Base-by-base conservation (phyloP, 179 eudicot genomes). In the Spergularia azorica region DNA sequence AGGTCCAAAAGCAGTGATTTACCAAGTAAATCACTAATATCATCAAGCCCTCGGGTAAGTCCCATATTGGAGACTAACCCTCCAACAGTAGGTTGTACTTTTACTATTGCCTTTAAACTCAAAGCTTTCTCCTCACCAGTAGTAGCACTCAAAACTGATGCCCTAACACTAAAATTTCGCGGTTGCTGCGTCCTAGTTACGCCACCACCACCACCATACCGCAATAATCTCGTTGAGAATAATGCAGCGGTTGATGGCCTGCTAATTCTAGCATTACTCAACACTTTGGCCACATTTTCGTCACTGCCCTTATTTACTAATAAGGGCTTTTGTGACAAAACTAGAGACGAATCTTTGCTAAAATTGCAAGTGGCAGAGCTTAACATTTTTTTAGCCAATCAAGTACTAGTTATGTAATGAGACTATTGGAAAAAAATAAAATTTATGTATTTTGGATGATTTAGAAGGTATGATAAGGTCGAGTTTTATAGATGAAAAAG, bases 1-100 rank as follows among this genome's bases (percentile, higher is more conserved):
- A 88, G 83, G 74, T 87, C 91, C 82, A 88, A 76, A 6, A 73
- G 76, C 43, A 88, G 56, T 2, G 86, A 64, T 76, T 86, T 86
- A 10, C 89, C 87, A 52, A 84, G 61, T 73, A 83, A 26, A 74
- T 88, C 89, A 36, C 79, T 8, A 0, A 86, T 46, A 12, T 77
- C 80, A 51, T 88, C 91, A 14, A 84, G 72, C 15, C 82, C 87
- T 10, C 67, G 61, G 56, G 36, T 64, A 1, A 82, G 0, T 6
- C 75, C 67, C 1, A 86, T 0, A 61, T 79, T 77, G 0, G 78
- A 59, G 5, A 88, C 57, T 4, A 81, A 12, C 6, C 86, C 86
- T 26, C 84, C 87, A 26, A 71, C 16, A 1, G 83, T 58, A 10
- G 67, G 62, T 72, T 83, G 60, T 4, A 88, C 91, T 0, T 79